These are phyloP conservation scores for Saccharomyces hybrid DNA, from an alignment of 1,139 yeast genomes.

Conservation along the genomic window DNA sequence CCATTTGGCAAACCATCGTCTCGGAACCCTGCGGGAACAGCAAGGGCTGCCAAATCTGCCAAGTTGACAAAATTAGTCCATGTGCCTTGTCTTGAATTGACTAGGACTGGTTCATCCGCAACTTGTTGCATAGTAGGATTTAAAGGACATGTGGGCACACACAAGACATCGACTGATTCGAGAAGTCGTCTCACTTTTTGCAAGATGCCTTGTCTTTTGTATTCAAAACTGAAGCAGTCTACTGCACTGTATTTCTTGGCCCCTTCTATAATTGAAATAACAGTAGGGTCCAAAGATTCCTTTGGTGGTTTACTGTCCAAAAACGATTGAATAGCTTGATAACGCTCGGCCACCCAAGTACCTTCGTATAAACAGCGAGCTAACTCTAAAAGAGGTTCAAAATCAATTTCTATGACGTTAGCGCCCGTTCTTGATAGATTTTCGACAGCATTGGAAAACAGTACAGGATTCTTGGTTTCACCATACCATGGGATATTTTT, in stretches of 20 bases:
- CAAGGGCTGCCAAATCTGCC: constrained; percentile 87
- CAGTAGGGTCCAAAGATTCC: constrained; percentile 73
- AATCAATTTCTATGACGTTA: constrained; percentile 55
- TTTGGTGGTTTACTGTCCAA: constrained; percentile 67
- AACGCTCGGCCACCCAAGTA: constrained; percentile 98
- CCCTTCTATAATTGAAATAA: constrained; percentile 62
- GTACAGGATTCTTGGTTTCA: constrained; percentile 65
- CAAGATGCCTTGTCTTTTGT: constrained; percentile 68
- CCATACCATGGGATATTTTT: constrained; percentile 67
- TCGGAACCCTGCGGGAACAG: constrained; percentile 84
- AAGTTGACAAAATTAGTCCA: constrained; percentile 94
- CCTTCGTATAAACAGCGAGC: constrained; percentile 94
- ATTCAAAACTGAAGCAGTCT: constrained; percentile 75
- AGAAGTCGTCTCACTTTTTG: constrained; percentile 54
- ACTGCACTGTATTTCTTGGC: constrained; percentile 78
- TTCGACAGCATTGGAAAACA: constrained; percentile 56
- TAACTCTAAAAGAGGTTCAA: constrained; percentile 64
- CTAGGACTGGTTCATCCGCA: constrained; percentile 65
- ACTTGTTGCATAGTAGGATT: constrained; percentile 75
- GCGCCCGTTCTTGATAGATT: constrained; percentile 50
- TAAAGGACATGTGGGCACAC: constrained; percentile 91
- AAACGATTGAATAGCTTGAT: constrained; percentile 71
- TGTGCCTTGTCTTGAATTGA: constrained; percentile 89
- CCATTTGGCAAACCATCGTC: constrained; percentile 86
- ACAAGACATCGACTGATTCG: constrained; percentile 58